phyloP scores from a whole-genome alignment of 2,329 filamentous ascomycete species.

The Neonectria faginata region DNA sequence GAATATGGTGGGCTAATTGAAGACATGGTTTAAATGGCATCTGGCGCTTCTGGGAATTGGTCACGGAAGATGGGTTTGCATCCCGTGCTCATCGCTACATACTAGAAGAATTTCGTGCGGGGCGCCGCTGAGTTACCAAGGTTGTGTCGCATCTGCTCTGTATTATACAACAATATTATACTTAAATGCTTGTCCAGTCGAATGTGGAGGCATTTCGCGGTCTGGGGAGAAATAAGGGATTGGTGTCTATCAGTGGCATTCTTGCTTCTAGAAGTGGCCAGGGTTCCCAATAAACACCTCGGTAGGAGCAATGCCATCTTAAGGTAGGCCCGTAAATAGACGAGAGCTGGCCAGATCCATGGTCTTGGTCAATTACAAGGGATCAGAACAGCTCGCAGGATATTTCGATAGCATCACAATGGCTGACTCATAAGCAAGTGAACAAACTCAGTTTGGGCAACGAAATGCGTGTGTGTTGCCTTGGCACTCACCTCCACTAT shows the following conservation, averaged over 20 bases:
- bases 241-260: not conserved
- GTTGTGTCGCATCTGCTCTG: constrained; percentile 23
- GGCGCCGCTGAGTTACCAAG: constrained; percentile 16
- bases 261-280: not conserved
- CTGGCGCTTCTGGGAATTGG: constrained; percentile 24
- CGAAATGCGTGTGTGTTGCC: not conserved
- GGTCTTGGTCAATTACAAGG: not conserved
- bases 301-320: not conserved
- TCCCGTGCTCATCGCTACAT: constrained; percentile 5
- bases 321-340: not conserved
- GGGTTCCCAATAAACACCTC: not conserved
- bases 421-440: no score
- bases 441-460: not conserved
- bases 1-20: constrained; percentile 23
- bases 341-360: not conserved
- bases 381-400: no score
- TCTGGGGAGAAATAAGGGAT: not conserved
- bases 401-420: not conserved
- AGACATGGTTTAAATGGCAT: constrained; percentile 18
- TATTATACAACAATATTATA: constrained; percentile 26
- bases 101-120: constrained; percentile 11
- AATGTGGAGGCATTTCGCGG: no score
- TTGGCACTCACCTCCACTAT: not conserved
- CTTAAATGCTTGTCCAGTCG: not conserved
- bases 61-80: constrained; percentile 15